Evolutionary conservation across 169 alveolate species (phyloP).

Genomic region (Eimeria falciformis): DNA sequence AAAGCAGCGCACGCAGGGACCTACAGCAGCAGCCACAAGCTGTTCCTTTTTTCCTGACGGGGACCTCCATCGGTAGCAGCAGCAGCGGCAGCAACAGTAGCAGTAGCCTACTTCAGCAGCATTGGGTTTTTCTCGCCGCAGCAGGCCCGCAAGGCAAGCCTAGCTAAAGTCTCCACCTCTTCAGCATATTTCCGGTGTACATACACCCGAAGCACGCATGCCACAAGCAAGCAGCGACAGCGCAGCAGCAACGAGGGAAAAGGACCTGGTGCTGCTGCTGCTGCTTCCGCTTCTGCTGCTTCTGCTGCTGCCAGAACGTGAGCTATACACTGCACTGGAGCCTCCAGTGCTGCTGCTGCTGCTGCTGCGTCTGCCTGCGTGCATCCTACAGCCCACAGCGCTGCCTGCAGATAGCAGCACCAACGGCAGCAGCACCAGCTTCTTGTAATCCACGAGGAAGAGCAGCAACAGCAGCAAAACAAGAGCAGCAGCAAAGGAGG

Average conservation of each 20-base stretch:
- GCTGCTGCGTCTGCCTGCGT: constrained; percentile 12
- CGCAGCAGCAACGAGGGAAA: constrained; percentile 32
- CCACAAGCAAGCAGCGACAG: constrained; percentile 31
- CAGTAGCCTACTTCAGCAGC: constrained; percentile 3
- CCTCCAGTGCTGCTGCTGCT: constrained; percentile 21
- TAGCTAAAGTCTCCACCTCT: constrained; percentile 20
- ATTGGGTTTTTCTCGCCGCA: constrained; percentile 22
- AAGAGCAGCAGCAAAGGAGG: background rate
- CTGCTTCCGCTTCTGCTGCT: constrained; percentile 16
- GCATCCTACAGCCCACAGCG: constrained; percentile 3
- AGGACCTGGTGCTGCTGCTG: background rate
- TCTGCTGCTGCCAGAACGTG: constrained; percentile 49
- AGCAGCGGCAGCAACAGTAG: background rate
- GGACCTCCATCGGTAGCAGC: background rate
- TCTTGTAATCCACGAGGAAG: background rate
- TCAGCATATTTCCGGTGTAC: constrained; percentile 15
- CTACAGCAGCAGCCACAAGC: background rate
- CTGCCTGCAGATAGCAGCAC: constrained; percentile 2
- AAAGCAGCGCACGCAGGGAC: background rate
- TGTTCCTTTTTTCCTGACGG: no score
- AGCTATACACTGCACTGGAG: background rate
- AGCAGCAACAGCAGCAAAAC: constrained; percentile 31
- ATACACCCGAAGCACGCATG: constrained; percentile 25
- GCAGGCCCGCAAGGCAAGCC: background rate
- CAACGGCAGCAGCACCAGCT: constrained; percentile 1